A percentile compares a stretch with the other conserved stretches of the same genome.
phyloP scores from a whole-genome alignment of 345 rosid species.

The Gossypioides kirkii region DNA sequence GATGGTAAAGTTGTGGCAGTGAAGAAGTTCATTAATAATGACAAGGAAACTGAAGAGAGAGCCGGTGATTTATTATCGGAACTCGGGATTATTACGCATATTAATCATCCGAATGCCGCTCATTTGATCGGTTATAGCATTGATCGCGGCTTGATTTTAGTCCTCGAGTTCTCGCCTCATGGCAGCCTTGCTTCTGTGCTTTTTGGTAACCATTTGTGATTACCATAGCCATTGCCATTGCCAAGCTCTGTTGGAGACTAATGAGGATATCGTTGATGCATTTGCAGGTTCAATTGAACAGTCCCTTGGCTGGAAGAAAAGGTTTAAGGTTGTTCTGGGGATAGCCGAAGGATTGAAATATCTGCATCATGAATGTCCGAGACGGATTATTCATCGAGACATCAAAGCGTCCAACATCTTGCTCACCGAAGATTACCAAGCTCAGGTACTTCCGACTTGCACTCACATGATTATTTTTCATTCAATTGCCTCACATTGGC shows the following conservation, averaged over 20 bases:
- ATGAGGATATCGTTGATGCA: neutral
- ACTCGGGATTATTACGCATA: slow-evolving; percentile 88
- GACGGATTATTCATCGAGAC: slow-evolving; percentile 88
- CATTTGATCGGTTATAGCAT: slow-evolving; percentile 73
- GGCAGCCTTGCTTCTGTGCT: slow-evolving; percentile 82
- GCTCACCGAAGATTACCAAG: slow-evolving; percentile 65
- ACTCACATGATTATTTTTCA: neutral
- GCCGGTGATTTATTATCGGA: slow-evolving; percentile 72
- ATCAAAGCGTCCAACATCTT: slow-evolving; percentile 91
- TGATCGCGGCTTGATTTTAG: slow-evolving; percentile 75
- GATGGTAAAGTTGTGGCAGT: slow-evolving; percentile 79
- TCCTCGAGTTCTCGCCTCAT: slow-evolving; percentile 68
- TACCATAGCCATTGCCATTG: neutral
- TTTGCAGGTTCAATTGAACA: slow-evolving; percentile 47
- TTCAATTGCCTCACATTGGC: no score
- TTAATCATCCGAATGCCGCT: slow-evolving; percentile 89
- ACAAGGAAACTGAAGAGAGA: slow-evolving; percentile 50
- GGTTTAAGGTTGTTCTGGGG: slow-evolving; percentile 74
- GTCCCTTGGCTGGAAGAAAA: slow-evolving; percentile 58
- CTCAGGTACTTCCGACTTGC: slow-evolving; percentile 42
- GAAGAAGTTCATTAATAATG: slow-evolving; percentile 57
- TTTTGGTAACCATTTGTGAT: slow-evolving; percentile 37
- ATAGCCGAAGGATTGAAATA: slow-evolving; percentile 79
- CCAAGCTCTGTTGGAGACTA: neutral
- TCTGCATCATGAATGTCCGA: slow-evolving; percentile 80